A percentile compares a stretch with the other conserved stretches of the same genome.
These are phyloP conservation scores for Lentinula aciculospora DNA, from an alignment of 768 basidiomycete genomes.

Conservation along the genomic window DNA sequence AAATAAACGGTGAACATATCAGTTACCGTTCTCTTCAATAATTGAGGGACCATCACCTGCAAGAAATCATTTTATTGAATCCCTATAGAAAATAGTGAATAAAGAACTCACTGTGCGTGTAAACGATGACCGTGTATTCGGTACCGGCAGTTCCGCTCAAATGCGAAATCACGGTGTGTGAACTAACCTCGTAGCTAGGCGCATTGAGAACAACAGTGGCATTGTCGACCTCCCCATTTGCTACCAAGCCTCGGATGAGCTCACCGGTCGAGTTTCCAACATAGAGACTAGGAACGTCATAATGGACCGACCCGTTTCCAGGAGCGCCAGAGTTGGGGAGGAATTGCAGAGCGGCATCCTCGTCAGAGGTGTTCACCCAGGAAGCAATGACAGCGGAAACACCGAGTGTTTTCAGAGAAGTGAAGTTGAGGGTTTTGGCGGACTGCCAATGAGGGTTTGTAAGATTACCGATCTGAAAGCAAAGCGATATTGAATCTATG, in stretches of 20 bases:
- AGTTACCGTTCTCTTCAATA: constrained; percentile 24
- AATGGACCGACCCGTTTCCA: constrained; percentile 16
- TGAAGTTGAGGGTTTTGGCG: constrained; percentile 21
- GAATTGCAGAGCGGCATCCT: constrained; percentile 22
- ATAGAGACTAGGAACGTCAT: constrained; percentile 22
- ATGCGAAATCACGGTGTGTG: constrained; percentile 19
- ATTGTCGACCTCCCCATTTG: constrained; percentile 12
- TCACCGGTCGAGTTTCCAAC: constrained; percentile 24
- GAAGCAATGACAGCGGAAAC: constrained; percentile 20
- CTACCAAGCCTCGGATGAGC: constrained; percentile 18
- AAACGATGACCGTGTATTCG: constrained; percentile 20
- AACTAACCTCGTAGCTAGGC: constrained; percentile 16
- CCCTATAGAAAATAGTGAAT: background rate
- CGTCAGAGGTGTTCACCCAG: constrained; percentile 23
- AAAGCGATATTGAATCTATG: background rate
- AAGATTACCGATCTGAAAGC: constrained; percentile 20
- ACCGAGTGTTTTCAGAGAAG: constrained; percentile 14
- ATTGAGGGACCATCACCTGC: constrained; percentile 25
- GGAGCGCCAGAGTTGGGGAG: constrained; percentile 20
- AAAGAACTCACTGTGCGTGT: constrained; percentile 22
- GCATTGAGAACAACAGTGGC: constrained; percentile 26
- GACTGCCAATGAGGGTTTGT: constrained; percentile 26
- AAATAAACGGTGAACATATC: background rate
- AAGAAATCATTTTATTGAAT: background rate
- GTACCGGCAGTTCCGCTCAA: constrained; percentile 14